Evolutionary conservation across 495 filamentous ascomycete genomes (phyloP).

Genomic region (Trichocladium uniseriatum): DNA sequence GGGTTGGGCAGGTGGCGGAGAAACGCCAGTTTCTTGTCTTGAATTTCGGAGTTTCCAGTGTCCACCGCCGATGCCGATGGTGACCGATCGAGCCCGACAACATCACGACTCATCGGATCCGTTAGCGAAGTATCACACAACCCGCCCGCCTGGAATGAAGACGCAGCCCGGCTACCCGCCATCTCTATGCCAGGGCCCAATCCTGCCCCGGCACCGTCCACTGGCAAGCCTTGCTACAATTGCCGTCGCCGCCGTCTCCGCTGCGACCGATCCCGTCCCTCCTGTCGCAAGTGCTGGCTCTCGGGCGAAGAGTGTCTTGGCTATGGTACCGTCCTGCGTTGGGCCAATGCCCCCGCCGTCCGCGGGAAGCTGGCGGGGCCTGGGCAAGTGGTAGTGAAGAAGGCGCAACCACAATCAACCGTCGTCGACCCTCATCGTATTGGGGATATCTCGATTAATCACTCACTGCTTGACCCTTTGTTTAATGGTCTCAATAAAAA

Average conservation of each 20-base stretch:
- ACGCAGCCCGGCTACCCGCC: background rate
- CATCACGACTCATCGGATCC: too few relatives aligned
- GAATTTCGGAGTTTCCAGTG: too few relatives aligned
- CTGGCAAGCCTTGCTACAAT: slow-evolving; percentile 20
- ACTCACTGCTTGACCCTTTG: slow-evolving; percentile 31
- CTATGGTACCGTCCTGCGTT: slow-evolving; percentile 33
- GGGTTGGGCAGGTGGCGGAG: background rate
- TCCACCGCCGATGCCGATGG: too few relatives aligned
- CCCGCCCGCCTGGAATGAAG: slow-evolving; percentile 2
- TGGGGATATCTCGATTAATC: background rate
- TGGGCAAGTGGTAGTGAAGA: too few relatives aligned
- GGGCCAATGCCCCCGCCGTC: slow-evolving; percentile 33
- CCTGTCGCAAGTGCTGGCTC: slow-evolving; percentile 41
- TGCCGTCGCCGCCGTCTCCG: slow-evolving; percentile 44
- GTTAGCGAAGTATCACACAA: too few relatives aligned
- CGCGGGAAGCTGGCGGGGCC: slow-evolving; percentile 31
- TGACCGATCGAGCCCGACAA: too few relatives aligned
- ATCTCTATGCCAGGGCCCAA: slow-evolving; percentile 3
- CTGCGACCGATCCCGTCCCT: slow-evolving; percentile 43
- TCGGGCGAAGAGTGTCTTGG: slow-evolving; percentile 41
- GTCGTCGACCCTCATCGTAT: background rate
- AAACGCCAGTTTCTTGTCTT: background rate
- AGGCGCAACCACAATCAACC: too few relatives aligned
- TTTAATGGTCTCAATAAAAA: slow-evolving; percentile 25
- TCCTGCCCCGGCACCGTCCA: background rate